These are phyloP conservation scores for Leccinum boreale DNA, from an alignment of 768 basidiomycete species.

Conservation along the genomic window DNA sequence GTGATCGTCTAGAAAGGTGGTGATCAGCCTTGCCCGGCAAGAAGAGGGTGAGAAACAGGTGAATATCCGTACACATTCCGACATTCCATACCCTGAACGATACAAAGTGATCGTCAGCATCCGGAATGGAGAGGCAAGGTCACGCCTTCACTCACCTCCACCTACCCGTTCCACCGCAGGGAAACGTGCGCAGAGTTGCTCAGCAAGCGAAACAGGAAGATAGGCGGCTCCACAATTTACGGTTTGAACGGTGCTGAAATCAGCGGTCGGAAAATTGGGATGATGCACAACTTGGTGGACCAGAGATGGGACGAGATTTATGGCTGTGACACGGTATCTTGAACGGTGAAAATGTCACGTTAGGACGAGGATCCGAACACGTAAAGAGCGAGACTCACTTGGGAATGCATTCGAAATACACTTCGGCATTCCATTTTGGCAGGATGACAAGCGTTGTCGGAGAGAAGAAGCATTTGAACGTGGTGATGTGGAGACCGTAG, in stretches of 20 bases:
- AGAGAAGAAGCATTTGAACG: conserved; percentile 45
- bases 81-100: conserved; percentile 64
- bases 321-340: conserved; percentile 52
- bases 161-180: conserved; percentile 32
- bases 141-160: conserved; percentile 42
- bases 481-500: conserved; percentile 55
- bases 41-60: not conserved
- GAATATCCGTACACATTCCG: conserved; percentile 53
- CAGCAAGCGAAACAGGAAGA: conserved; percentile 53
- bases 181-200: conserved; percentile 38
- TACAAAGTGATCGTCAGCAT: conserved; percentile 1
- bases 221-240: conserved; percentile 62
- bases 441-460: conserved; percentile 53
- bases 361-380: not conserved
- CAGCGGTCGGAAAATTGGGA: conserved; percentile 40
- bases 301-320: conserved; percentile 59
- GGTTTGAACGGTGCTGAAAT: conserved; percentile 48
- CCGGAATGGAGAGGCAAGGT: not conserved
- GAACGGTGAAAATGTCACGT: not conserved
- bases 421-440: conserved; percentile 57
- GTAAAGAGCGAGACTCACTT: conserved; percentile 41
- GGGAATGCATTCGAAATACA: conserved; percentile 50
- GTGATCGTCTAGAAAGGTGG: conserved; percentile 48
- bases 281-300: conserved; percentile 64
- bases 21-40: not conserved